phyloP scores from a whole-genome alignment of 1,284 basidiomycete species.

The Tilletiaria anomala region DNA sequence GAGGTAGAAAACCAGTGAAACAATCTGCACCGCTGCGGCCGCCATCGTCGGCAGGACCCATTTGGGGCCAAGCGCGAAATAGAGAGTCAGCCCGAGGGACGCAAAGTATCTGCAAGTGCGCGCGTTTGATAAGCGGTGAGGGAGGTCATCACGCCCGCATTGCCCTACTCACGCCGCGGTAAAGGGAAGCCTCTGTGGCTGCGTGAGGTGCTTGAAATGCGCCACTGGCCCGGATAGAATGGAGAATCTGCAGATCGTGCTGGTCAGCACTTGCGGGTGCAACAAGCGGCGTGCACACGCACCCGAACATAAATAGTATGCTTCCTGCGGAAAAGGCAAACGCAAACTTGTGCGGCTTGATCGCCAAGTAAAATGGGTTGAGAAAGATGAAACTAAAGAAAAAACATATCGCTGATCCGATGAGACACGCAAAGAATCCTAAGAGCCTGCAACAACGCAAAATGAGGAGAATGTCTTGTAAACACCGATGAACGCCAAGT shows the following conservation, averaged over 20 bases:
- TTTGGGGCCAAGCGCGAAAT: constrained; percentile 35
- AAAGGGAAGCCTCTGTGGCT: constrained; percentile 45
- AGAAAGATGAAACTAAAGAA: constrained; percentile 76
- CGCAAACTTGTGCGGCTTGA: constrained; percentile 32
- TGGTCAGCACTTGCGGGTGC: neutral
- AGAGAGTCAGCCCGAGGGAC: constrained; percentile 31
- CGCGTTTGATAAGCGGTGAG: too few species aligned
- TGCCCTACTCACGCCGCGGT: constrained; percentile 43
- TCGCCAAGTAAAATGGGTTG: constrained; percentile 55
- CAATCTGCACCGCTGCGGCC: constrained; percentile 26
- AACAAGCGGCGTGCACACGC: too few species aligned
- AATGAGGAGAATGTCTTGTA: neutral
- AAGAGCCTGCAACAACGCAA: constrained; percentile 49
- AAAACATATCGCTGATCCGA: constrained; percentile 87
- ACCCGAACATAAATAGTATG: constrained; percentile 37
- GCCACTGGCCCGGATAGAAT: constrained; percentile 33
- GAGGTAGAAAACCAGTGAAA: constrained; percentile 25
- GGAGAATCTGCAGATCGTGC: constrained; percentile 20
- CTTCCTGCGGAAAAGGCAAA: constrained; percentile 34
- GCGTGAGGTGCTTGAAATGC: constrained; percentile 31
- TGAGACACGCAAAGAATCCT: constrained; percentile 79
- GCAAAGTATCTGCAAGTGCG: constrained; percentile 26
- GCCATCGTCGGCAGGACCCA: constrained; percentile 28
- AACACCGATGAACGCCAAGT: neutral
- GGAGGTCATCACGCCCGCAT: too few species aligned